Evolutionary conservation across 208 protist genomes (phyloP), one percentile per base, ranked within the genome.

Genomic region (Trypanosoma avium): DNA sequence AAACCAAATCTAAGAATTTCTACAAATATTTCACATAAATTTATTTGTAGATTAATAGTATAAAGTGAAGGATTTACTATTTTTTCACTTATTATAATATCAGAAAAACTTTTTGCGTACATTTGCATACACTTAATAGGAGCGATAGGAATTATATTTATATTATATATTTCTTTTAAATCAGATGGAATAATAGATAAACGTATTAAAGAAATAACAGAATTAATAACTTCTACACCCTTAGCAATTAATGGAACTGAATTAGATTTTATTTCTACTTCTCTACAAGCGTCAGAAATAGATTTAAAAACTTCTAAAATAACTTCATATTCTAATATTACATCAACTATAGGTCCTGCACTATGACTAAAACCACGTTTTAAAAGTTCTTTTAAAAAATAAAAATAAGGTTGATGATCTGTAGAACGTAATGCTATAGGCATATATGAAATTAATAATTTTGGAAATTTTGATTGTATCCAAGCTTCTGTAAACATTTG

Each of bases 301-400:
- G 30, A 5, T 46, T 73, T 77, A 6, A 85, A 46, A 19, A 79
- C 65, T 10, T 46, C 35, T 0, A 66, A 63, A 12, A 84, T 54
- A 10, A 81, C 61, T n/a, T 76, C 63, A 53, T 81, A 69, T 0
- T 62, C 42, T 3, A 92, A 68, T n/a, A 92, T 54, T 10, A 77
- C 75, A 49, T 92, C 85, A 13, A 84, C 80, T 7, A 92, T 45
- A 1, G 85, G 85, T 1, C 85, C 85, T 27, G 85, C 79, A 50
- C 73, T 81, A 66, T 88, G 79, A 56, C 77, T 87, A 60, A 80
- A 81, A 13, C 85, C 85, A 52, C 77, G 82, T 52, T 87, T 86
- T 40, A 92, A 55, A 42, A 92, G 35, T 60, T 86, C 85, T 42
- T 79, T 75, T 24, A 82, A 69, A 47, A 92, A 84, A 65, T 83